phyloP scores from a whole-genome alignment of 2,329 filamentous ascomycete genomes.

The Fusarium domesticum region DNA sequence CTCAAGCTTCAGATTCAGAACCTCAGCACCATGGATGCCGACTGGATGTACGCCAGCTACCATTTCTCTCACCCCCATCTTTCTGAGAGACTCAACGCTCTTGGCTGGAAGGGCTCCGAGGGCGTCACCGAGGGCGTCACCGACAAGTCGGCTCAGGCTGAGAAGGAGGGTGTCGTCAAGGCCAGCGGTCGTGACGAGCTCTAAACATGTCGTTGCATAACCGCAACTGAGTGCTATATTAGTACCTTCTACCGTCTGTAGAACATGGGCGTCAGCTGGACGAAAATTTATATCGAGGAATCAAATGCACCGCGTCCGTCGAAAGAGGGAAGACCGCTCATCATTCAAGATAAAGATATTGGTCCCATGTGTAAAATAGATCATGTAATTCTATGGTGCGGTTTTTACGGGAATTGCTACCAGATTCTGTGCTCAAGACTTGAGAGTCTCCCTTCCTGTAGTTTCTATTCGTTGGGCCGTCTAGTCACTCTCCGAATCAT shows the following conservation, averaged over 20 bases:
- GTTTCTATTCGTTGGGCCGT: neutral
- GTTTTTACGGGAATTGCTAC: conserved; percentile 22
- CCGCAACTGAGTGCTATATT: conserved; percentile 5
- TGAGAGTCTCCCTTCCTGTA: conserved; percentile 25
- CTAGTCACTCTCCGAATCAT: conserved; percentile 29
- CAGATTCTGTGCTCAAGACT: conserved; percentile 19
- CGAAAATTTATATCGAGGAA: too few species aligned
- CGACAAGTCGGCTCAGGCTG: conserved; percentile 39
- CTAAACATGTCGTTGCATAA: conserved; percentile 38
- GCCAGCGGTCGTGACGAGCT: conserved; percentile 72
- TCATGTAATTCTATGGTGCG: conserved; percentile 11
- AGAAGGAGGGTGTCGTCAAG: conserved; percentile 53
- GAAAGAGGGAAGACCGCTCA: conserved; percentile 7
- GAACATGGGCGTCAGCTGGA: neutral
- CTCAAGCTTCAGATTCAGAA: conserved; percentile 99
- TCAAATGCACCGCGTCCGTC: too few species aligned
- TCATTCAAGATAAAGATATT: conserved; percentile 14
- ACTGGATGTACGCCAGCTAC: conserved; percentile 97
- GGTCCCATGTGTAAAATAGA: conserved; percentile 20
- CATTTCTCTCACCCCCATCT: conserved; percentile 98
- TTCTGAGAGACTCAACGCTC: conserved; percentile 84
- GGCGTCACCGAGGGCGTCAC: conserved; percentile 40
- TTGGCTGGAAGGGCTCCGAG: conserved; percentile 73
- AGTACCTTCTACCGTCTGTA: neutral
- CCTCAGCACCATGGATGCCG: conserved; percentile 96